Evolutionary conservation across 2,329 filamentous ascomycete species (phyloP), one percentile per base, ranked within the genome.

Genomic region (Polytolypa hystricis): DNA sequence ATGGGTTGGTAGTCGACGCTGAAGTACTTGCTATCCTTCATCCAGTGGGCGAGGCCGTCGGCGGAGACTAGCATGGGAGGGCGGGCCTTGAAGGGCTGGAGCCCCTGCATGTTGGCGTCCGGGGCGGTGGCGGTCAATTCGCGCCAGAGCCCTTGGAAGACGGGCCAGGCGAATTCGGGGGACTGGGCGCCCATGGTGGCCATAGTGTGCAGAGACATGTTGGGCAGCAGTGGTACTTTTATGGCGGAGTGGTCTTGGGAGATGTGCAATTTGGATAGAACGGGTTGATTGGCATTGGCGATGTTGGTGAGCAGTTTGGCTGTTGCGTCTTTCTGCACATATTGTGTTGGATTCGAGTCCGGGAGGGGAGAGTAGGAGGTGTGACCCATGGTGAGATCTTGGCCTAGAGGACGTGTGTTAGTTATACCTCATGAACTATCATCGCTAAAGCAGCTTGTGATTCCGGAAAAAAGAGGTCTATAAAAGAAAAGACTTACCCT

Each of bases 31-130:
- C 79, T 84, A 25, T 77, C 55, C 47, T 71, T 72, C 83, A 93
- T 93, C 60, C 86, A 74, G 64, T 91, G 83, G 37, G 76, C 70
- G 23, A 96, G 67, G 35, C 80, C 80, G 55, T 98, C 91, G 34
- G 93, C 64, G 29, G 78, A 66, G 47, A 95, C 70, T 33, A 96
- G 67, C 40, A 95, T 68, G 1, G 73, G 74, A 12, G 75, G 71
- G 11, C 77, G 63, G 48, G 64, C 16, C 30, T 51, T 39, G 61
- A 58, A 70, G 56, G 53, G 55, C 54, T 50, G 58, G 55, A 37
- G 37, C 11, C 30, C 36, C 10, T 28, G 26, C 10, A 14, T 25
- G 6, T 67, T 56, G 10, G 62, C 50, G 31, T 64, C 63, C 3
- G 68, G 50, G 41, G 67, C 28, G 1, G 69, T 68, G 10, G 65